Evolutionary conservation across 2,329 filamentous ascomycete species (phyloP).

Genomic region (Cytospora paraplurivora): DNA sequence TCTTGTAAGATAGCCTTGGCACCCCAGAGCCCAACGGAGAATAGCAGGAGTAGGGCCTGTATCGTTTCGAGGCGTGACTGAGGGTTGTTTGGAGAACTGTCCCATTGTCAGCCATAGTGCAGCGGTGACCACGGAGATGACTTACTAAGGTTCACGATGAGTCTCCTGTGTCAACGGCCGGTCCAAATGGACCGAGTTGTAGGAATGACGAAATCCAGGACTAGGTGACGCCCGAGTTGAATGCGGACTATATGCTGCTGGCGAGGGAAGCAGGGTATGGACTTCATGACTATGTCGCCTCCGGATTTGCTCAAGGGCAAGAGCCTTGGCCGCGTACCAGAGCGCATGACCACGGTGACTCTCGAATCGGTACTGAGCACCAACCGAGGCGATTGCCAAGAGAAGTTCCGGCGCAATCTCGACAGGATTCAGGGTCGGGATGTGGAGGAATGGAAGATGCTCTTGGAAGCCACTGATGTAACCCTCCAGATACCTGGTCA

Average conservation of each 20-base stretch:
- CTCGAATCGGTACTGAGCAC: slow-evolving; percentile 67
- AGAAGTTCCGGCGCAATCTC: slow-evolving; percentile 70
- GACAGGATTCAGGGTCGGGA: slow-evolving; percentile 65
- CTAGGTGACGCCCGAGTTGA: slow-evolving; percentile 62
- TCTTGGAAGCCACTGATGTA: slow-evolving; percentile 68
- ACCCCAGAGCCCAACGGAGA: slow-evolving; percentile 63
- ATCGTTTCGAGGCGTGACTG: slow-evolving; percentile 65
- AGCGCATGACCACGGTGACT: slow-evolving; percentile 59
- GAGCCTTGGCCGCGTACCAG: slow-evolving; percentile 62
- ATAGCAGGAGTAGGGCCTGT: slow-evolving; percentile 63
- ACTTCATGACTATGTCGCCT: slow-evolving; percentile 59
- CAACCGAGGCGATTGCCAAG: slow-evolving; percentile 67
- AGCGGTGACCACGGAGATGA: slow-evolving; percentile 7
- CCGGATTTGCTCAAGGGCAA: slow-evolving; percentile 61
- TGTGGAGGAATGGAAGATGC: slow-evolving; percentile 65
- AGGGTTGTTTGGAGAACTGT: slow-evolving; percentile 59
- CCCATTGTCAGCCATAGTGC: slow-evolving; percentile 12
- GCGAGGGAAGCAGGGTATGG: slow-evolving; percentile 57
- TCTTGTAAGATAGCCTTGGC: slow-evolving; percentile 63
- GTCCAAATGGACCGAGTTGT: slow-evolving; percentile 60
- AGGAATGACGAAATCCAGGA: slow-evolving; percentile 59
- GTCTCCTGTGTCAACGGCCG: slow-evolving; percentile 60
- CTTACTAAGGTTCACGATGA: slow-evolving; percentile 62
- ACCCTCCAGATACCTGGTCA: slow-evolving; percentile 69
- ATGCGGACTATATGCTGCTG: slow-evolving; percentile 61